These are phyloP conservation scores for Verticillium klebahnii DNA, from an alignment of 2,329 filamentous ascomycete genomes.

Conservation along the genomic window DNA sequence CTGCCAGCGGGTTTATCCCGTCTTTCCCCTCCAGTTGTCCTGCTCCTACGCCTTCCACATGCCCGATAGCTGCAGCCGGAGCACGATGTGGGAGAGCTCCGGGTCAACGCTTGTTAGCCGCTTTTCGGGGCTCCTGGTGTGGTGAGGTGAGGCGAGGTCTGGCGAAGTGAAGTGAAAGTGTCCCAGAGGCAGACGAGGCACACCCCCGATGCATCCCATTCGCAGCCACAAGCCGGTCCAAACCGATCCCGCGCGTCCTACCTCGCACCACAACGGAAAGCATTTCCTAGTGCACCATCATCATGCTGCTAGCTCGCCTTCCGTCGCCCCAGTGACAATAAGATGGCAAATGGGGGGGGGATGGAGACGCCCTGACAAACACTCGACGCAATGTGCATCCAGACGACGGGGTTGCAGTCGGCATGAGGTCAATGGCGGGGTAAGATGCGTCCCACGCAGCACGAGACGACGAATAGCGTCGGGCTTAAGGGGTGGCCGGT, in stretches of 20 bases:
- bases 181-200: neutral
- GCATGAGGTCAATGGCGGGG: slow-evolving; percentile 5
- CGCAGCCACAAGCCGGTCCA: neutral
- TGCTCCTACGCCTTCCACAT: neutral
- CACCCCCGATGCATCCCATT: too few species aligned
- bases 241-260: neutral
- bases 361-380: neutral
- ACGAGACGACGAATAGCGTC: neutral
- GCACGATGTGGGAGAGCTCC: too few species aligned
- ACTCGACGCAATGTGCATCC: neutral
- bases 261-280: neutral
- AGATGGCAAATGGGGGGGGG: neutral
- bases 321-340: neutral
- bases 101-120: too few species aligned
- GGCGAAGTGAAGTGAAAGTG: too few species aligned
- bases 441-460: neutral
- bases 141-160: too few species aligned
- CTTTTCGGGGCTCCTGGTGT: too few species aligned
- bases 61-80: neutral
- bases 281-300: neutral
- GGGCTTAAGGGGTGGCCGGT: neutral
- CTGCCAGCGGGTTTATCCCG: neutral
- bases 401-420: neutral
- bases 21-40: neutral
- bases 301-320: neutral